These are phyloP conservation scores for Ceratocystis smalleyi DNA, from an alignment of 2,329 filamentous ascomycete genomes.

Conservation along the genomic window DNA sequence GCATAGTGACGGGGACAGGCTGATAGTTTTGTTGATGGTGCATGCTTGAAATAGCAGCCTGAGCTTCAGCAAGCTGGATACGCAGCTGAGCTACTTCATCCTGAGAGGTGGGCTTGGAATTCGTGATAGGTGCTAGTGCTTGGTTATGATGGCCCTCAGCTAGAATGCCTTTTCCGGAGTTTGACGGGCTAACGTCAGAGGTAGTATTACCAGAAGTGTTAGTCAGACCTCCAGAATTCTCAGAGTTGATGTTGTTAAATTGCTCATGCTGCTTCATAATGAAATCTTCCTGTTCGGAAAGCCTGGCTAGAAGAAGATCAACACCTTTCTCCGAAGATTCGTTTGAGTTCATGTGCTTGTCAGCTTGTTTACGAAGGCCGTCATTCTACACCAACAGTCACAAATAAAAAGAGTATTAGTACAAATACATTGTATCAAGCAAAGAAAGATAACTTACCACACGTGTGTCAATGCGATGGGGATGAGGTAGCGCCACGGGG, in stretches of 20 bases:
- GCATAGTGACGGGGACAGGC: not conserved
- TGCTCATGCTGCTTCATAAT: slow-evolving; percentile 43
- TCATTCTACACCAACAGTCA: not conserved
- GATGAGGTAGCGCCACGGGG: slow-evolving; percentile 1
- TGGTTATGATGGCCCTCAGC: not conserved
- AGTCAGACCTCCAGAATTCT: slow-evolving; percentile 17
- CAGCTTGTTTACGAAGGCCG: not conserved
- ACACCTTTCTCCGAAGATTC: slow-evolving; percentile 7
- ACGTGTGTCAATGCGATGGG: not conserved
- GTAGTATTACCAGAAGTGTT: not conserved
- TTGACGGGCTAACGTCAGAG: not conserved
- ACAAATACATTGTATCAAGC: not conserved
- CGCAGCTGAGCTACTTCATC: slow-evolving; percentile 48
- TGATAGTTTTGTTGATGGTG: slow-evolving; percentile 19
- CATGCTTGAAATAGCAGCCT: slow-evolving; percentile 26
- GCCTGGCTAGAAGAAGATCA: slow-evolving; percentile 42
- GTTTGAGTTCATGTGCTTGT: not conserved
- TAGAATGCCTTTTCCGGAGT: not conserved
- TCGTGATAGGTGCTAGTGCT: not conserved
- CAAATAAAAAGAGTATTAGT: not conserved
- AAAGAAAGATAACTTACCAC: not conserved
- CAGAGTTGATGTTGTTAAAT: slow-evolving; percentile 29
- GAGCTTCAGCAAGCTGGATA: slow-evolving; percentile 57
- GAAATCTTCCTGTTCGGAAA: slow-evolving; percentile 48
- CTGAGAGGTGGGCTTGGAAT: slow-evolving; percentile 21